phyloP scores from a whole-genome alignment of 768 basidiomycete species.

The Leucocoprinus leucothites region DNA sequence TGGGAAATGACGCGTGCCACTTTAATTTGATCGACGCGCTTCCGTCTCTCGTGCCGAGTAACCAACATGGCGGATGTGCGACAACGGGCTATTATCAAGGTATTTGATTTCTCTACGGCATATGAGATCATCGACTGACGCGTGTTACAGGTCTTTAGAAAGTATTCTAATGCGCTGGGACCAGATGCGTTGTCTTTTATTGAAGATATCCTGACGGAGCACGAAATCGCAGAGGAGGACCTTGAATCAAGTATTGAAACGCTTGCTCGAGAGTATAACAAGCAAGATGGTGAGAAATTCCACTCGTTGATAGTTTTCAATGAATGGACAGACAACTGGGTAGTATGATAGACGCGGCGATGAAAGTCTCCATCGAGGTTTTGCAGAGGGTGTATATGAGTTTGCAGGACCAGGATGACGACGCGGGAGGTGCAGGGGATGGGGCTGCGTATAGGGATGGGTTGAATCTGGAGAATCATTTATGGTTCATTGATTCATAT shows the following conservation, averaged over 20 bases:
- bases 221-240: constrained; percentile 69
- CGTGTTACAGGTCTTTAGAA: constrained; percentile 67
- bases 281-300: constrained; percentile 67
- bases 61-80: constrained; percentile 37
- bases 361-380: constrained; percentile 74
- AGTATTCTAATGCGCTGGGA: constrained; percentile 84
- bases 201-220: constrained; percentile 65
- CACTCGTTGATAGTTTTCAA: neutral
- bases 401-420: constrained; percentile 64
- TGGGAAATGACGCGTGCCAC: constrained; percentile 2
- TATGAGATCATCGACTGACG: neutral
- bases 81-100: constrained; percentile 50
- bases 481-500: constrained; percentile 85
- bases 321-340: neutral
- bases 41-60: constrained; percentile 12
- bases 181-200: constrained; percentile 72
- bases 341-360: constrained; percentile 57
- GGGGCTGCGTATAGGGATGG: constrained; percentile 47
- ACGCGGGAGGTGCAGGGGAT: constrained; percentile 21
- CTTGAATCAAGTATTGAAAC: constrained; percentile 75
- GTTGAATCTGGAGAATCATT: constrained; percentile 77
- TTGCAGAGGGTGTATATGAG: constrained; percentile 72
- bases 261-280: constrained; percentile 84
- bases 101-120: constrained; percentile 12
- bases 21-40: too few species aligned